Evolutionary conservation across 1,284 basidiomycete species (phyloP).

Genomic region (Microbotryum scabiosae): DNA sequence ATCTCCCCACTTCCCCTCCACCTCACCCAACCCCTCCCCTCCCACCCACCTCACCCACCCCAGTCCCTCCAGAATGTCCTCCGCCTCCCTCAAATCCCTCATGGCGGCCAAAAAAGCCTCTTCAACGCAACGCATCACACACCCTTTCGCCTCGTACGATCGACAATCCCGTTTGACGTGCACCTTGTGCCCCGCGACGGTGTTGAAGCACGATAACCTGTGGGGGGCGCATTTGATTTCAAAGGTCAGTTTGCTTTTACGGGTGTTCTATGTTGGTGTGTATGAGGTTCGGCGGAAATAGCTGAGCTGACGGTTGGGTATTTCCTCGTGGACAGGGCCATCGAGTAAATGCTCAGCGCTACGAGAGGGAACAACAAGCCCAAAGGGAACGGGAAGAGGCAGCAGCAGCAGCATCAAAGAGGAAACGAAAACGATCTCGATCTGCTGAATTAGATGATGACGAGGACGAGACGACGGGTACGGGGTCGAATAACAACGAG

Average conservation of each 20-base stretch:
- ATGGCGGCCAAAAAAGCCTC: slow-evolving; percentile 15
- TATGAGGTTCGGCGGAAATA: slow-evolving; percentile 51
- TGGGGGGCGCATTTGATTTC: slow-evolving; percentile 70
- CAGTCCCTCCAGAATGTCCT: not conserved
- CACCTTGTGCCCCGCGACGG: slow-evolving; percentile 49
- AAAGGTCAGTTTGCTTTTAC: slow-evolving; percentile 47
- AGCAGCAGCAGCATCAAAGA: slow-evolving; percentile 16
- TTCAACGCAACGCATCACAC: slow-evolving; percentile 47
- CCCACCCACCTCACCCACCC: not conserved
- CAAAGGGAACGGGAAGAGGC: not conserved
- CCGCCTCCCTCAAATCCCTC: slow-evolving; percentile 15
- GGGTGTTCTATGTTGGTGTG: slow-evolving; percentile 40
- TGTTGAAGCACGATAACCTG: slow-evolving; percentile 63
- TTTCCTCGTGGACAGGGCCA: slow-evolving; percentile 46
- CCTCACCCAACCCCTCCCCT: not conserved
- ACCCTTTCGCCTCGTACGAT: slow-evolving; percentile 62
- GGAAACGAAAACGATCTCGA: not conserved
- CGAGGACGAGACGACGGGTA: not conserved
- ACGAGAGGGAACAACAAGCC: slow-evolving; percentile 10
- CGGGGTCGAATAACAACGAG: too few relatives aligned
- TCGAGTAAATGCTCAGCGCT: slow-evolving; percentile 21
- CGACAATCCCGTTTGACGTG: slow-evolving; percentile 59
- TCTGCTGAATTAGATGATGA: not conserved
- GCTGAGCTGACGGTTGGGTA: slow-evolving; percentile 15
- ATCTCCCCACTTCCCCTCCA: not conserved